A percentile compares a stretch with the other conserved stretches of the same genome.
Evolutionary conservation across 441 rosid genomes (phyloP).

Genomic region (Dalechampia spathulata): DNA sequence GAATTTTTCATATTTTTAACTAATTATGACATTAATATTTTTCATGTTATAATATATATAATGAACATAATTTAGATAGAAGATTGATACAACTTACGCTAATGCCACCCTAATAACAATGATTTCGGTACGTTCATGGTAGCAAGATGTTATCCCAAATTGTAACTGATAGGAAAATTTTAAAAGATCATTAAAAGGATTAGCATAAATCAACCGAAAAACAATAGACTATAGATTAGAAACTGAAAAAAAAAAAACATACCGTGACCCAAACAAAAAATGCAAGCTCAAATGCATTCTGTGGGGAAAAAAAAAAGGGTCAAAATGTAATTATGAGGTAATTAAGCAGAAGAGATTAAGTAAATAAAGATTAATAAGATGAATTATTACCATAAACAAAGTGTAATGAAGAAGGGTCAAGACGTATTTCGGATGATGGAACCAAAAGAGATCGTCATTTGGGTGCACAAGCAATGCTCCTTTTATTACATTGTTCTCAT

Average conservation of each 20-base stretch:
- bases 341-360: no score
- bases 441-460: slow-evolving; percentile 62
- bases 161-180: slow-evolving; percentile 24
- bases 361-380: no score
- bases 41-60: no score
- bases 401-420: slow-evolving; percentile 55
- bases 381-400: slow-evolving; percentile 34
- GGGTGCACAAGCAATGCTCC: slow-evolving; percentile 55
- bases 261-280: slow-evolving; percentile 68
- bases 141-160: slow-evolving; percentile 59
- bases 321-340: no score
- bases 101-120: slow-evolving; percentile 33
- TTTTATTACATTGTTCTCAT: slow-evolving; percentile 29
- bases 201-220: neutral
- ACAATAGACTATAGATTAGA: neutral
- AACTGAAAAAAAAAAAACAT: neutral
- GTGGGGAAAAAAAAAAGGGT: no score
- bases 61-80: neutral
- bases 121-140: slow-evolving; percentile 35
- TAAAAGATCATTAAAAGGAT: neutral
- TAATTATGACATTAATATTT: no score
- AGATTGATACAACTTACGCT: slow-evolving; percentile 38
- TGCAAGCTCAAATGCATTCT: slow-evolving; percentile 68
- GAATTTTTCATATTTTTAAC: no score
- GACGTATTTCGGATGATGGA: slow-evolving; percentile 43